phyloP scores from a whole-genome alignment of 345 rosid species.

The Rubroshorea leprosula region DNA sequence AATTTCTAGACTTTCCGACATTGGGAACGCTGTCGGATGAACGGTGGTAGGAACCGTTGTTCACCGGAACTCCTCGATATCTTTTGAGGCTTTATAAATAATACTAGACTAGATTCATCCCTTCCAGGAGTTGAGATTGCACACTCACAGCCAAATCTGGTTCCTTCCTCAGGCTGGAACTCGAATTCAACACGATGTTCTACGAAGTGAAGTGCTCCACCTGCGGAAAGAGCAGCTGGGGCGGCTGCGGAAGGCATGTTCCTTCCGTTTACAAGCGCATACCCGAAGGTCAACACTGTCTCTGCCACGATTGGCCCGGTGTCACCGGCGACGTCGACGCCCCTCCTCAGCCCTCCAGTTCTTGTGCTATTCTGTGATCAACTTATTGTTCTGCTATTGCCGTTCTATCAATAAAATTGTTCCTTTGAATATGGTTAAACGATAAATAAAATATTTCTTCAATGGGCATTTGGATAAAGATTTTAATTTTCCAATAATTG shows the following conservation, averaged over 20 bases:
- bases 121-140: neutral
- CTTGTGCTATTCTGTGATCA: conserved; percentile 20
- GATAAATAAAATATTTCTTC: neutral
- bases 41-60: too few relatives aligned
- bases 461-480: neutral
- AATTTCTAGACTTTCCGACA: too few relatives aligned
- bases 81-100: neutral
- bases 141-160: neutral
- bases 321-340: conserved; percentile 20
- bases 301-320: conserved; percentile 37
- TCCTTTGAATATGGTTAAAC: neutral
- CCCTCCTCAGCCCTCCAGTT: conserved; percentile 6
- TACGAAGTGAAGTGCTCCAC: conserved; percentile 33
- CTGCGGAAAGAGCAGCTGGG: conserved; percentile 42
- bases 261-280: conserved; percentile 24
- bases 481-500: neutral
- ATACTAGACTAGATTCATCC: neutral
- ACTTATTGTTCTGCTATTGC: neutral
- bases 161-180: too few relatives aligned
- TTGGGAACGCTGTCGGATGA: too few relatives aligned
- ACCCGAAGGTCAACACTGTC: conserved; percentile 29
- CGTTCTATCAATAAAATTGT: neutral
- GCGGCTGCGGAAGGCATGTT: conserved; percentile 40
- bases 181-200: conserved; percentile 20
- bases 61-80: neutral